phyloP scores from a whole-genome alignment of 2,329 filamentous ascomycete species.

The Mollisiaceae sp. region DNA sequence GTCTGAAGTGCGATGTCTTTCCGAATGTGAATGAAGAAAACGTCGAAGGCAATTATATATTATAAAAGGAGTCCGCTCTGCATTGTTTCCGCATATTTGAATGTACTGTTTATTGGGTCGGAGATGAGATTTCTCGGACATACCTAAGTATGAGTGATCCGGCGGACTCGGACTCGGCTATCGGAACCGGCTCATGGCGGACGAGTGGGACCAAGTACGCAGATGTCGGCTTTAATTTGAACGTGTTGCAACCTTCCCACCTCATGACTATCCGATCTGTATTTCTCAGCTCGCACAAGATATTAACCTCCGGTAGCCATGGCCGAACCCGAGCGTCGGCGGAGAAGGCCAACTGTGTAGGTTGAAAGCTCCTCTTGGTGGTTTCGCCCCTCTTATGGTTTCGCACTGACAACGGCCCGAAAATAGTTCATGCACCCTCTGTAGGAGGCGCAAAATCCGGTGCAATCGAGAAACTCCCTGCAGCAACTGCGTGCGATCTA shows the following conservation, averaged over 20 bases:
- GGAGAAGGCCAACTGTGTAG: slow-evolving; percentile 52
- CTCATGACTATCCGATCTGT: not conserved
- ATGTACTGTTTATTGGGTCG: not conserved
- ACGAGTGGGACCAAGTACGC: not conserved
- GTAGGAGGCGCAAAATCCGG: slow-evolving; percentile 64
- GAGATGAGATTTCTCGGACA: not conserved
- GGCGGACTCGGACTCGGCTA: not conserved
- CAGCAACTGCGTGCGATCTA: slow-evolving; percentile 62
- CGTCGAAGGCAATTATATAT: not conserved
- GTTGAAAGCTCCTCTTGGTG: slow-evolving; percentile 30
- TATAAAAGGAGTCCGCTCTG: not conserved
- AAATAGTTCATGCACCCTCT: slow-evolving; percentile 59
- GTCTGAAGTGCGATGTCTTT: too few species aligned
- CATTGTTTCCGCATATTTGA: not conserved
- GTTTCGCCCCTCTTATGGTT: slow-evolving; percentile 23
- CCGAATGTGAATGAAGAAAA: not conserved
- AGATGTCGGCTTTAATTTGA: not conserved
- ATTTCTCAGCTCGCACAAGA: not conserved
- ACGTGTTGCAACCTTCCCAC: not conserved
- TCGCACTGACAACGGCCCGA: slow-evolving; percentile 34
- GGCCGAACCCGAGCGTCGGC: slow-evolving; percentile 41
- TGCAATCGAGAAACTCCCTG: slow-evolving; percentile 66
- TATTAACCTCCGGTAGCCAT: slow-evolving; percentile 32
- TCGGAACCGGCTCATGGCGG: not conserved
- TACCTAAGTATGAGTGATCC: not conserved